Evolutionary conservation across 441 rosid genomes (phyloP), one percentile per base, ranked within the genome.

Genomic region (Adansonia madagascariensis): DNA sequence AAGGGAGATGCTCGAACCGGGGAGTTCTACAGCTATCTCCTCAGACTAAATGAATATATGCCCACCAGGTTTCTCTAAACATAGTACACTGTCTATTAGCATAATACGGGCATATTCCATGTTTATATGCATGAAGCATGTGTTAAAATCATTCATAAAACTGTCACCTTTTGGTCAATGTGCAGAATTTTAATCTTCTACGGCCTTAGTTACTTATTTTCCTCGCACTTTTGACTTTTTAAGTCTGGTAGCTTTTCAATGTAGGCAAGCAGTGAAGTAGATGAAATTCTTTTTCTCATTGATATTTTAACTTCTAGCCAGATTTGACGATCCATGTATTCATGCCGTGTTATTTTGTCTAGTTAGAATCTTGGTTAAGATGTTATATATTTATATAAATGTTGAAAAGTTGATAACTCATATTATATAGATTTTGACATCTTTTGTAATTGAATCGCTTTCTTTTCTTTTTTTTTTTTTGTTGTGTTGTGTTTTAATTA

Each of bases 21-120:
- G 0, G 99, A 94, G 83, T 95, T 92, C 79, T 95, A 95, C 83
- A 82, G 88, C 49, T 75, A 84, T 44, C 99, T 96, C 3, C 80
- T 90, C 39, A 80, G 97, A 80, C n/a, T 90, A 10, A 71, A 82
- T 6, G 85, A 84, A 63, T 85, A 85, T 78, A n/a, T 92, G 1
- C 98, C 98, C 11, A 52, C 88, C 14, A 85, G 99, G 79, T 94
- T 90, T 75, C 91, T 82, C 4, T 88, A 83, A 86, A 9, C 31
- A 15, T 27, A 6, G 22, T 11, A 20, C 14, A 39, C 0, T 81
- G 80, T 84, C 67, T 78, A 75, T 77, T 71, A 77, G 43, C 46
- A 22, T 55, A 67, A 49, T 14, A 17, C n/a, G 18, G 59, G 74
- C 77, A 62, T 77, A 71, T 52, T 70, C 73, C 57, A 63, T 77